Evolutionary conservation across 1,284 basidiomycete genomes (phyloP), one percentile per base, ranked within the genome.

Genomic region (Earliella scabrosa): DNA sequence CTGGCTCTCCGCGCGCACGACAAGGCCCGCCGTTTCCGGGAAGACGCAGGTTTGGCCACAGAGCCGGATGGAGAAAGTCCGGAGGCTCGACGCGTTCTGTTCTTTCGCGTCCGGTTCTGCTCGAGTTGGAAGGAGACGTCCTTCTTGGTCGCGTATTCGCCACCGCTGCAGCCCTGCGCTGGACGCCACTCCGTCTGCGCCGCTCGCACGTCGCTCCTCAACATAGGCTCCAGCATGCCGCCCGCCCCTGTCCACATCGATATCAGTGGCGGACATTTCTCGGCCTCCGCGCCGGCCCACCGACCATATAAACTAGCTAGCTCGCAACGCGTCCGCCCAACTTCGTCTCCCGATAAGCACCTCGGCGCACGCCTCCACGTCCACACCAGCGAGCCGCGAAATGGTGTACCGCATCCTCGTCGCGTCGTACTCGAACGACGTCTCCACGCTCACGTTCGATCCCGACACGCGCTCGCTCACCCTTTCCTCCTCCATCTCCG

Each of bases 341-440:
- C 40, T 52, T n/a, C n/a, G 24, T 44, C 38, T 56, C 58, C 61
- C 54, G 61, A 65, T 65, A 65, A 65, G 61, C 50, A 20, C 31
- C 21, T 45, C 27, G 13, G n/a, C n/a, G n/a, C n/a, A n/a, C n/a
- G n/a, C n/a, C n/a, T n/a, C n/a, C n/a, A n/a, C n/a, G n/a, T n/a
- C n/a, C 29, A n/a, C 4, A 7, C 26, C 14, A 34, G 45, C 10
- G 27, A 40, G 36, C 43, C 38, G n/a, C 60, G 52, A 40, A 21
- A 75, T 73, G 70, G 60, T 63, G 45, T 71, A 75, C 60, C 73
- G 62, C 51, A 88, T 92, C 63, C 72, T 88, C 38, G 86, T 83
- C 24, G 83, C 80, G 38, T 87, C 88, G 16, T 88, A 88, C 71
- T 81, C 85, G 20, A 74, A 83, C 62, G 74, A 80, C 34, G 76